Conservation (phyloP, 2,329 filamentous ascomycete species). For the Pseudocercospora cruenta region DNA sequence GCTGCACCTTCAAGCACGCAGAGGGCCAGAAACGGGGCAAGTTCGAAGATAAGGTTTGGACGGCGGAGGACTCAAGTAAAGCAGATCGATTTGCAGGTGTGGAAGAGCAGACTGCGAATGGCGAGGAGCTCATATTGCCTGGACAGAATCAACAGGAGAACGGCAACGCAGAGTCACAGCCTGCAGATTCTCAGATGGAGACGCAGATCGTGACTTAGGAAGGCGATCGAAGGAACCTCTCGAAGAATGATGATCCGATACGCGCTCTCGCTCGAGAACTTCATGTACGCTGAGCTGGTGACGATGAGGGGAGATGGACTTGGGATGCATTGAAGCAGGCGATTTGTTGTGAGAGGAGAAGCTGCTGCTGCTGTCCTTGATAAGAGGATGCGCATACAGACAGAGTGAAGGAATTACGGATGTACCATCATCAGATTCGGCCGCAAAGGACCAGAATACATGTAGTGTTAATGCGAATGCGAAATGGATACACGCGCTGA, state of each 20-base stretch:
- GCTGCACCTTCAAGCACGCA: conserved; percentile 85
- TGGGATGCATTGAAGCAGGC: background rate
- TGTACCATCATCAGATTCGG: background rate
- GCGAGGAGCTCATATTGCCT: conserved; percentile 41
- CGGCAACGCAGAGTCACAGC: conserved; percentile 13
- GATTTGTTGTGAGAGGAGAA: background rate
- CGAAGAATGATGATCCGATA: background rate
- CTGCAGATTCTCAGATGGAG: conserved; percentile 5
- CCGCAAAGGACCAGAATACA: background rate
- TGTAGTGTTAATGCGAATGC: background rate
- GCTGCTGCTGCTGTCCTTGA: background rate
- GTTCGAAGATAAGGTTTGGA: conserved; percentile 92
- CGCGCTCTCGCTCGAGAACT: background rate
- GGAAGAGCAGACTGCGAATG: conserved; percentile 26
- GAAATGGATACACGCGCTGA: background rate
- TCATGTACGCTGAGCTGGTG: background rate
- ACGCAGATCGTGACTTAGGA: conserved; percentile 9
- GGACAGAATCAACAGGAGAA: conserved; percentile 25
- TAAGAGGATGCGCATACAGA: background rate
- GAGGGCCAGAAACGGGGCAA: conserved; percentile 83
- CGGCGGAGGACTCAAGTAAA: conserved; percentile 55
- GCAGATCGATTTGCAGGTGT: conserved; percentile 34
- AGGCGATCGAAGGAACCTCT: background rate
- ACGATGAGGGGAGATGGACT: background rate
- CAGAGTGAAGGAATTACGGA: background rate